Conservation (phyloP, 257 asterid species). For the Jacaranda mimosifolia region DNA sequence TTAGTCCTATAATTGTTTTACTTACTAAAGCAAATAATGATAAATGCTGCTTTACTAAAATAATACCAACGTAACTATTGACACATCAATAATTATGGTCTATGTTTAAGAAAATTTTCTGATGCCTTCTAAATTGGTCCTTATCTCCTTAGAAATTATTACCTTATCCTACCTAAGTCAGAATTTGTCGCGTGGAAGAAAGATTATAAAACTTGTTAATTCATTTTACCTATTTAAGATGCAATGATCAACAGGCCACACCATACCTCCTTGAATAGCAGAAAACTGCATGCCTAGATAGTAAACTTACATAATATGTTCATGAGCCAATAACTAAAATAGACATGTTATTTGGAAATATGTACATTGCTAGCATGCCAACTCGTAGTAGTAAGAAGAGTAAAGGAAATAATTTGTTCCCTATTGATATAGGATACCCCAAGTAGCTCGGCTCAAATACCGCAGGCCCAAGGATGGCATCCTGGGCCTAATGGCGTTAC, state of each 20-base stretch:
- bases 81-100: too few species aligned
- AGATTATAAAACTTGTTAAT: background rate
- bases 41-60: too few species aligned
- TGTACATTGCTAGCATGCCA: background rate
- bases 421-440: too few species aligned
- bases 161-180: conserved; percentile 2
- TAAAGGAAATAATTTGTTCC: background rate
- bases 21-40: too few species aligned
- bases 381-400: background rate
- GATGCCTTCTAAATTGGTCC: background rate
- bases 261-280: conserved; percentile 9
- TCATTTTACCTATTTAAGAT: background rate
- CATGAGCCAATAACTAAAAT: background rate
- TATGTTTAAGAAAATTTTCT: background rate
- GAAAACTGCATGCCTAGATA: background rate
- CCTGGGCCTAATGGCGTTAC: too few species aligned
- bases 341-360: background rate
- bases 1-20: too few species aligned
- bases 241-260: conserved; percentile 1
- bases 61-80: too few species aligned
- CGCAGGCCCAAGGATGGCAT: too few species aligned
- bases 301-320: background rate
- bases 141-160: background rate
- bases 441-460: too few species aligned
- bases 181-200: background rate